Evolutionary conservation across 176 grass and related monocot species (phyloP).

Genomic region (Pharus latifolius): DNA sequence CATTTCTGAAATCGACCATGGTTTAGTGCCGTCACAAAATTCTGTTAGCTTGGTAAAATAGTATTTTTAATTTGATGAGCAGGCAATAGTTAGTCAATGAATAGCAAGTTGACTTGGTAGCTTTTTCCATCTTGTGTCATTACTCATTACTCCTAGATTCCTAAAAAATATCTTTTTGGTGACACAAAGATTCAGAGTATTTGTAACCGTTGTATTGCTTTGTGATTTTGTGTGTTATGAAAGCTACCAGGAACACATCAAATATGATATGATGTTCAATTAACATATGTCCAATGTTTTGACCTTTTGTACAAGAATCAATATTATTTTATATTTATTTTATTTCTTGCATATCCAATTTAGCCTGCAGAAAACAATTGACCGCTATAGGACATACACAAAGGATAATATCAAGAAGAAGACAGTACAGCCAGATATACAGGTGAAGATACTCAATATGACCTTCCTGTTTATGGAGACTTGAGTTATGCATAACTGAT

Average conservation of each 20-base stretch:
- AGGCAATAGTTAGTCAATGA: too few species aligned
- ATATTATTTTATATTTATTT: background rate
- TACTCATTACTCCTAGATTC: too few species aligned
- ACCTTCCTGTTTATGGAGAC: background rate
- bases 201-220: too few species aligned
- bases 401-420: slow-evolving; percentile 29
- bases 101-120: too few species aligned
- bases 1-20: too few species aligned
- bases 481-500: background rate
- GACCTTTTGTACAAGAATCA: background rate
- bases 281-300: background rate
- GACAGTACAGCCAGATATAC: slow-evolving; percentile 20
- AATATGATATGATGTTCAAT: background rate
- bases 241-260: too few species aligned
- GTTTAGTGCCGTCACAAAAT: too few species aligned
- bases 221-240: background rate
- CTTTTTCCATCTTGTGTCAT: too few species aligned
- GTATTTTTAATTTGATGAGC: too few species aligned
- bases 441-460: slow-evolving; percentile 29
- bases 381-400: slow-evolving; percentile 39
- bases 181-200: too few species aligned
- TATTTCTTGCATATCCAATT: background rate
- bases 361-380: slow-evolving; percentile 54
- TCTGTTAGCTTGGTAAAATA: too few species aligned
- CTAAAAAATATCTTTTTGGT: too few species aligned